These are phyloP conservation scores for Fusarium mexicanum DNA, from an alignment of 2,329 filamentous ascomycete species.

Conservation along the genomic window DNA sequence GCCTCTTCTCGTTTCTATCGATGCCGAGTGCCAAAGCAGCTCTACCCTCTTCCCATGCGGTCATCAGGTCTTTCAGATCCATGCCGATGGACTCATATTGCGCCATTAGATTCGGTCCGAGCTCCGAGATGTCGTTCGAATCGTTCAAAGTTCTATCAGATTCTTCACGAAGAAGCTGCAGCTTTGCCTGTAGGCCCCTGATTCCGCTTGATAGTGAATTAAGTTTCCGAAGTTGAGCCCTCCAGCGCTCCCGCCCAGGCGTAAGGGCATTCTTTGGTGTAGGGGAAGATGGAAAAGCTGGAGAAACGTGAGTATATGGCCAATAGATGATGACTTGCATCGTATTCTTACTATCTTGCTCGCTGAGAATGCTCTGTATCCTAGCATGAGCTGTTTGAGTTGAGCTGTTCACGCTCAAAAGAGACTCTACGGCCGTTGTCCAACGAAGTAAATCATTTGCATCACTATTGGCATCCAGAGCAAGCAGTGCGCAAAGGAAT, in stretches of 20 bases:
- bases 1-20: constrained; percentile 78
- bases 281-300: constrained; percentile 63
- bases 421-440: constrained; percentile 79
- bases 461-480: constrained; percentile 83
- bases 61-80: constrained; percentile 82
- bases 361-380: constrained; percentile 75
- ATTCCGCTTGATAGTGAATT: constrained; percentile 91
- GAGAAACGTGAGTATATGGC: constrained; percentile 16
- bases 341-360: constrained; percentile 76
- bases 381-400: constrained; percentile 71
- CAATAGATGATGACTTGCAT: neutral
- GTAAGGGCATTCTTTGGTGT: constrained; percentile 70
- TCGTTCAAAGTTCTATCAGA: constrained; percentile 82
- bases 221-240: constrained; percentile 87
- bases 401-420: constrained; percentile 70
- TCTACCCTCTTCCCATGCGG: constrained; percentile 89
- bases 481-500: constrained; percentile 87
- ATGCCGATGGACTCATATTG: constrained; percentile 96
- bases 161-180: constrained; percentile 91
- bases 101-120: constrained; percentile 80
- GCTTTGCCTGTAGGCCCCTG: constrained; percentile 90
- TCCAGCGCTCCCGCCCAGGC: constrained; percentile 83
- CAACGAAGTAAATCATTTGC: constrained; percentile 81
- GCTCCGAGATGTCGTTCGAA: constrained; percentile 75
- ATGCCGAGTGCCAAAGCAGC: constrained; percentile 83